Conservation (phyloP, 495 filamentous ascomycete genomes). For the Aspergillus olivimuriae region DNA sequence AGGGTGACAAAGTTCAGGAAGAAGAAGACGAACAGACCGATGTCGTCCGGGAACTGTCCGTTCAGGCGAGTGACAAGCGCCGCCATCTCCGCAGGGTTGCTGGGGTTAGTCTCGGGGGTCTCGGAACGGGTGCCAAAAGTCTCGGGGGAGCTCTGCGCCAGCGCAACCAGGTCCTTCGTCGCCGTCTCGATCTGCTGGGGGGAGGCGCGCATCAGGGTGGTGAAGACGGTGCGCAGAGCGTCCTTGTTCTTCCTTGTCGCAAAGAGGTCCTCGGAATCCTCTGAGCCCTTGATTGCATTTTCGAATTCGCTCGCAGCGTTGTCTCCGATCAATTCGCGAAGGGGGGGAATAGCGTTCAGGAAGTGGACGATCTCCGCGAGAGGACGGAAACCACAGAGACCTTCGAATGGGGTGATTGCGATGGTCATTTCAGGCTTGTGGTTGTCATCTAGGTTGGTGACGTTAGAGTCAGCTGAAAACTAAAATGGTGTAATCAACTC, state of each 20-base stretch:
- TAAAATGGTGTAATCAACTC: not conserved
- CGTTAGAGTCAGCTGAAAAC: too few species aligned
- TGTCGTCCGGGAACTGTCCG: conserved; percentile 67
- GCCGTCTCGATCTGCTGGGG: conserved; percentile 57
- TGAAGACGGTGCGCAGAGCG: conserved; percentile 67
- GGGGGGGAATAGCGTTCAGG: conserved; percentile 61
- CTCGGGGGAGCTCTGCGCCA: conserved; percentile 51
- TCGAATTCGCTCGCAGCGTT: conserved; percentile 60
- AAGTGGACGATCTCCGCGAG: conserved; percentile 82
- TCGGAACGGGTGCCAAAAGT: conserved; percentile 35
- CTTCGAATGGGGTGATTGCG: conserved; percentile 92
- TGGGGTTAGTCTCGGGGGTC: conserved; percentile 30
- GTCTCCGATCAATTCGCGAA: conserved; percentile 73
- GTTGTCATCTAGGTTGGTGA: conserved; percentile 97
- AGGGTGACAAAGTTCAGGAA: conserved; percentile 80
- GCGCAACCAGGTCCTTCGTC: conserved; percentile 58
- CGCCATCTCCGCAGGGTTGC: conserved; percentile 53
- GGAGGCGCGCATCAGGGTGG: conserved; percentile 69
- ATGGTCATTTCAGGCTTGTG: conserved; percentile 99
- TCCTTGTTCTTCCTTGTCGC: conserved; percentile 67
- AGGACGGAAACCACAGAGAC: conserved; percentile 91
- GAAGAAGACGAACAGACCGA: conserved; percentile 73
- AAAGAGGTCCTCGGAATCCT: conserved; percentile 51
- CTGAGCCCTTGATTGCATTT: conserved; percentile 56
- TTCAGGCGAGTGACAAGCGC: conserved; percentile 71